A percentile compares a stretch with the other conserved stretches of the same genome.
These are phyloP conservation scores for Trichoderma sp. DNA, from an alignment of 2,329 filamentous ascomycete genomes.

Conservation along the genomic window DNA sequence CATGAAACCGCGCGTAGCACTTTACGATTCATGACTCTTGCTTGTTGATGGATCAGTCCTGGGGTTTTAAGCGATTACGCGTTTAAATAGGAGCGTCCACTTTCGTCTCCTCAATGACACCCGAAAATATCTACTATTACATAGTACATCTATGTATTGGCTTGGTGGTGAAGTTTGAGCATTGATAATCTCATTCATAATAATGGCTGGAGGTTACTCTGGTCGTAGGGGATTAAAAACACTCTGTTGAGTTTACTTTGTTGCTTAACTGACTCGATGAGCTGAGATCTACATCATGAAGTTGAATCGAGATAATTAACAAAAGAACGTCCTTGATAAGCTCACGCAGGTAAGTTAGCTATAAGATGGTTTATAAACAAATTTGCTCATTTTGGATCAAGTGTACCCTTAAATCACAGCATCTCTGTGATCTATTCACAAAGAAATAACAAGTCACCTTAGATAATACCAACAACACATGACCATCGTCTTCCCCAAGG, in stretches of 20 bases:
- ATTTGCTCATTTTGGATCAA: too few species aligned
- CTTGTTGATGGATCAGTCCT: background rate
- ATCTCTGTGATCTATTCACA: background rate
- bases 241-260: background rate
- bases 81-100: background rate
- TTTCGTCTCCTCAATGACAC: background rate
- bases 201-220: background rate
- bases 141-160: background rate
- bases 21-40: slow-evolving; percentile 9
- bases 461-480: background rate
- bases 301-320: background rate
- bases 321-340: background rate
- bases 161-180: background rate
- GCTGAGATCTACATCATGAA: background rate
- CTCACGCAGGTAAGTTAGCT: background rate
- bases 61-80: background rate
- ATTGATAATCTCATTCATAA: background rate
- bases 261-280: background rate
- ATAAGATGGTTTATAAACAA: too few species aligned
- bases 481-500: background rate
- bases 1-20: background rate
- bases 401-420: too few species aligned
- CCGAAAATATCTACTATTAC: too few species aligned
- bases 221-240: background rate
- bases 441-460: background rate